These are phyloP conservation scores for Cucurbitaria berberidis DNA, from an alignment of 2,329 filamentous ascomycete genomes.

Conservation along the genomic window DNA sequence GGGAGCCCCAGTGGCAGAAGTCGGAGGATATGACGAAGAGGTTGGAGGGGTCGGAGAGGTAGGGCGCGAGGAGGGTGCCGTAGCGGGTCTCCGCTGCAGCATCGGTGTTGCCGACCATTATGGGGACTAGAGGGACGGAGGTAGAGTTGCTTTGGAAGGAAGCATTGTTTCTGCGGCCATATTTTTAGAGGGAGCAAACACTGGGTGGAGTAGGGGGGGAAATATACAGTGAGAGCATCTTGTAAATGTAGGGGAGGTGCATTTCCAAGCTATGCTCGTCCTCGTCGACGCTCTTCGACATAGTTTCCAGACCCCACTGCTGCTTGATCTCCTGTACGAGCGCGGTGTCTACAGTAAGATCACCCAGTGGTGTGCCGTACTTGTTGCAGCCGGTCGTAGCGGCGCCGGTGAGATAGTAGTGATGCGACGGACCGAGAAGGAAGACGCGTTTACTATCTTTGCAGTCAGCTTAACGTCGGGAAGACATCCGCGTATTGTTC, in stretches of 20 bases:
- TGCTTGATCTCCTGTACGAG: conserved; percentile 56
- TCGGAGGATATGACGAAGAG: conserved; percentile 92
- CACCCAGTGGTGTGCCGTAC: conserved; percentile 77
- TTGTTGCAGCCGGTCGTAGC: conserved; percentile 74
- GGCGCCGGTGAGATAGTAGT: conserved; percentile 77
- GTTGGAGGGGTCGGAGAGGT: conserved; percentile 75
- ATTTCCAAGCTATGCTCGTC: conserved; percentile 95
- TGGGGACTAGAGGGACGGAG: conserved; percentile 80
- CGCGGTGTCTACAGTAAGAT: conserved; percentile 68
- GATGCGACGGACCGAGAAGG: conserved; percentile 90
- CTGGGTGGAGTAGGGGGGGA: not conserved
- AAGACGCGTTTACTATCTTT: conserved; percentile 78
- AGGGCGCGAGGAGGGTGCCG: conserved; percentile 75
- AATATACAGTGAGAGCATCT: conserved; percentile 64
- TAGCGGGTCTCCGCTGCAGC: conserved; percentile 69
- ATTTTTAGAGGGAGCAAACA: conserved; percentile 1
- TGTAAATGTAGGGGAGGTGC: conserved; percentile 93
- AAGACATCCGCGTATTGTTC: not conserved
- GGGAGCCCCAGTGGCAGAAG: conserved; percentile 92
- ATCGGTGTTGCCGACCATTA: conserved; percentile 81
- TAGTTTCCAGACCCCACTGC: conserved; percentile 50
- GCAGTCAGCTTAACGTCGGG: conserved; percentile 1
- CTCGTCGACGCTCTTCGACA: conserved; percentile 72
- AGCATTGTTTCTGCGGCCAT: conserved; percentile 37
- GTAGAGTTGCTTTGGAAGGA: conserved; percentile 49